Base-by-base conservation (phyloP, 176 grass and related monocot species). In the Tillandsia fasciculata region DNA sequence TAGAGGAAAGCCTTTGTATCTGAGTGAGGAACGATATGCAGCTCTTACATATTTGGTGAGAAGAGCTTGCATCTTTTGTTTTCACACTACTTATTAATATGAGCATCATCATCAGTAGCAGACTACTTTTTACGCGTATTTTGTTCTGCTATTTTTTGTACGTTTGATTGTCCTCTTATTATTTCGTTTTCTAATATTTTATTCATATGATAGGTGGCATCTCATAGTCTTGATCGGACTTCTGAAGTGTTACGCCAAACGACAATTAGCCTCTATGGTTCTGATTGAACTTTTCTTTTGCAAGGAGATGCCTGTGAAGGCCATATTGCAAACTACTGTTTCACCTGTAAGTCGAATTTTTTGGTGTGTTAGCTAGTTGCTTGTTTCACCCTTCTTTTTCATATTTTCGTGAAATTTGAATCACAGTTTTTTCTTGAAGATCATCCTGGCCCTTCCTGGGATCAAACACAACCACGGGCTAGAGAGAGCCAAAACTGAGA, bases 161-260 rank as follows among this genome's bases (percentile, higher is more conserved):
- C 2, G 11, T 72, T 0, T 51, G 58, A 48, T 13, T 64, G 11
- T 69, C 24, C 3, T 50, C 2, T 3, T 73, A 23, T n/a, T 42
- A 65, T 24, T 66, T 66, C 9, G 12, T 75, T 13, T 1, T 24
- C 11, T 68, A 27, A 11, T 64, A 11, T 71, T 13, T 76, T 61
- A 69, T 75, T 74, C n/a, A 72, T 77, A 22, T 68, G 17, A 78
- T 83, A 96, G 95, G 84, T 99, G 82, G 95, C 90, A 71, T 99
- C 95, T 66, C 95, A 99, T 84, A 92, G 87, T 59, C 90, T 99
- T 75, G 95, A 94, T 64, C 72, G 84, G 51, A 90, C 84, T 75
- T 94, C 95, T 63, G 95, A 99, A 86, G 90, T 99, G 53, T 87
- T 99, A 71, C 82, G 95, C 64, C 90, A 99, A 79, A 94, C 95